Percentiles rank a stretch among this genome's conserved stretches.
phyloP scores from a whole-genome alignment of 2,329 filamentous ascomycete species.

The Leptosphaerulina australis region DNA sequence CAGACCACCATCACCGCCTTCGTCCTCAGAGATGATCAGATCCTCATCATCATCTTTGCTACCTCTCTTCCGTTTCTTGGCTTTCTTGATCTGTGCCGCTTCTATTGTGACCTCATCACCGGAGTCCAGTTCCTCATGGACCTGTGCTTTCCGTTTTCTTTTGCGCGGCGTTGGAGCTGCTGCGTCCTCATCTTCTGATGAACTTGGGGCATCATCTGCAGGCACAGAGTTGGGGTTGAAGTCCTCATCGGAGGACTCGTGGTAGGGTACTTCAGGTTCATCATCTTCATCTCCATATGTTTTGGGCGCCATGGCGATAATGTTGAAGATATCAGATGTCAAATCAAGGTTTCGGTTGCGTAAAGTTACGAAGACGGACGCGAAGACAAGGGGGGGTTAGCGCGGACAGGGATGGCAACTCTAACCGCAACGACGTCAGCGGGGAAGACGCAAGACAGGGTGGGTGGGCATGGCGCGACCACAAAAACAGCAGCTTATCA shows the following conservation, averaged over 20 bases:
- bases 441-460: slow-evolving; percentile 20
- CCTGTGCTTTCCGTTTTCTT: slow-evolving; percentile 43
- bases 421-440: slow-evolving; percentile 30
- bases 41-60: slow-evolving; percentile 29
- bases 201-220: slow-evolving; percentile 59
- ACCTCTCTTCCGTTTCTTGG: slow-evolving; percentile 48
- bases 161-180: slow-evolving; percentile 30
- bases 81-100: slow-evolving; percentile 60
- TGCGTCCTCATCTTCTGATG: slow-evolving; percentile 48
- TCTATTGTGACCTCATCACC: slow-evolving; percentile 74
- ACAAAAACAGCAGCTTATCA: slow-evolving; percentile 40
- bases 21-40: slow-evolving; percentile 43
- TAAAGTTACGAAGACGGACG: slow-evolving; percentile 24
- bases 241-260: slow-evolving; percentile 74
- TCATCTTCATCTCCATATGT: slow-evolving; percentile 39
- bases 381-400: slow-evolving; percentile 23
- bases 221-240: slow-evolving; percentile 71
- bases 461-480: slow-evolving; percentile 31
- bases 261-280: slow-evolving; percentile 54
- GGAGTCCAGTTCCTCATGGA: slow-evolving; percentile 54
- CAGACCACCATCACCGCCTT: slow-evolving; percentile 63
- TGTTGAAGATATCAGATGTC: slow-evolving; percentile 1
- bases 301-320: slow-evolving; percentile 33
- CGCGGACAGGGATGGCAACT: slow-evolving; percentile 17
- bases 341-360: slow-evolving; percentile 9